Base-by-base conservation (phyloP, 352 stramenopile genomes). In the Phytophthora aleatoria region DNA sequence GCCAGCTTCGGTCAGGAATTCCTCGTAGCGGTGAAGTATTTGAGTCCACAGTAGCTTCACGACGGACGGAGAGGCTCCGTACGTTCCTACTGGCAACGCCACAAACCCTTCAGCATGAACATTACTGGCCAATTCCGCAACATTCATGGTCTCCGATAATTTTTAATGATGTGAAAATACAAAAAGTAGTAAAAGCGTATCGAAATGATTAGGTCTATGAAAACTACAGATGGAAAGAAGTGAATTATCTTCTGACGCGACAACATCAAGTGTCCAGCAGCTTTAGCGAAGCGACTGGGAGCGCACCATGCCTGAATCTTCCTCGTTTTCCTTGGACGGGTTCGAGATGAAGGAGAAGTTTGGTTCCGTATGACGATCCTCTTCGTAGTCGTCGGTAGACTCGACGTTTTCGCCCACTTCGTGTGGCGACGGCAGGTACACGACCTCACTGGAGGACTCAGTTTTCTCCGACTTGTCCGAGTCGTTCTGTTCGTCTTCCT, bases 61-160 rank as follows among this genome's bases (percentile, higher is more conserved):
- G 24, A 74, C n/a, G 5, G 50, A 61, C n/a, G 42, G 15, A 0
- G 58, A 50, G 2, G 47, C 41, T 59, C 39, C n/a, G 39, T 57
- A 83, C 11, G 13, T 61, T 39, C 30, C 30, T 13, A 43, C 30
- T 2, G 68, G 48, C 24, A 90, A 57, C 57, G 61, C 72, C 5
- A 85, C 77, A 52, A 90, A 88, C 33, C 77, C 77, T 30, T 83
- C 74, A 13, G 42, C 68, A 38, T 87, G 79, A 56, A 89, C 65
- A 51, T 12, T 26, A 16, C 26, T 33, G 15, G 69, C 66, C 43
- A 73, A 57, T 41, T 64, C 56, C 16, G 4, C 16, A 26, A 50
- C 35, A 50, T 51, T 63, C 69, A 76, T 73, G 20, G 41, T 60
- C 64, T 68, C 57, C 44, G 15, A 1, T 59, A 66, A 60, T 56